Conservation (phyloP, 352 stramenopile species). For the Phytophthora ohioensis region DNA sequence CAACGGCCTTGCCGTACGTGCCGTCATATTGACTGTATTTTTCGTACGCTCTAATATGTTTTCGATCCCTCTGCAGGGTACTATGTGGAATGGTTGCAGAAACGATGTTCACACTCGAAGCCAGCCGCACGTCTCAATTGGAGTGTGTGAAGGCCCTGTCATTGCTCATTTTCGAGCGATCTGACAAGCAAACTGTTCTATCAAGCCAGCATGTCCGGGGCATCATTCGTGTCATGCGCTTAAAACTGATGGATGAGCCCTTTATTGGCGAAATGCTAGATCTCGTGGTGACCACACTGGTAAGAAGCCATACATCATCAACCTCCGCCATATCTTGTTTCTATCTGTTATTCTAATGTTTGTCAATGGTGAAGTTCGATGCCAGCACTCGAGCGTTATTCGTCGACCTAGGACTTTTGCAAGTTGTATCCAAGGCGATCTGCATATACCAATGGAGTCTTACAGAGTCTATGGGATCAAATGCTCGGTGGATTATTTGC, state of each 20-base stretch:
- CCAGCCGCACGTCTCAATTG: slow-evolving; percentile 6
- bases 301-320: slow-evolving; percentile 5
- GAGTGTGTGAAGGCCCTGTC: slow-evolving; percentile 21
- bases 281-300: slow-evolving; percentile 30
- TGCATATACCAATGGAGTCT: slow-evolving; percentile 25
- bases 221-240: slow-evolving; percentile 37
- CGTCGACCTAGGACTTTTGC: slow-evolving; percentile 38
- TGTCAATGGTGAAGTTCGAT: slow-evolving; percentile 21
- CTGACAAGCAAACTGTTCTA: slow-evolving; percentile 8
- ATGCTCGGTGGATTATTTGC: slow-evolving; percentile 33
- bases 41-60: neutral
- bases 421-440: slow-evolving; percentile 33
- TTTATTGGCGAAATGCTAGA: slow-evolving; percentile 30
- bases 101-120: slow-evolving; percentile 20
- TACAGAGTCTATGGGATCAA: slow-evolving; percentile 14
- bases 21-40: neutral
- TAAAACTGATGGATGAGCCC: slow-evolving; percentile 24
- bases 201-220: slow-evolving; percentile 32
- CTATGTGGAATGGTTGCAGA: slow-evolving; percentile 21
- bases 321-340: neutral
- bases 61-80: slow-evolving; percentile 2
- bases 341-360: neutral
- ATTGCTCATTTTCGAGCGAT: slow-evolving; percentile 15
- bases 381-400: slow-evolving; percentile 23
- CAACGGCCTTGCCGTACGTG: slow-evolving; percentile 18